Base-by-base conservation (phyloP, 2,329 filamentous ascomycete species). In the Fusarium drepaniforme region DNA sequence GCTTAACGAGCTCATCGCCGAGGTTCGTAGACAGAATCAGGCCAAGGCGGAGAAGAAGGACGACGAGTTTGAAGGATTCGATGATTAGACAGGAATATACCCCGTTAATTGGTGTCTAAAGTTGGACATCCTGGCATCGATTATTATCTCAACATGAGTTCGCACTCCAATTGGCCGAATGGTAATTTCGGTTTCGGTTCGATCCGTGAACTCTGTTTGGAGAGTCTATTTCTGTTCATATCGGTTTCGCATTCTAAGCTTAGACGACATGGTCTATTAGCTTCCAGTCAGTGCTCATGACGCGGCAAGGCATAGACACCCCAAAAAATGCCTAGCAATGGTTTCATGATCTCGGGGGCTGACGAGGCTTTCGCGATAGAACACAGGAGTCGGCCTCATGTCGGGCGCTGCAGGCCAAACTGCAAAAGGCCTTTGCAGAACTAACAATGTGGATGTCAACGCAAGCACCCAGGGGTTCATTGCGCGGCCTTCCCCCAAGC, bases 21-120 rank as follows among this genome's bases (percentile, higher is more conserved):
- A 92, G 79, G 88, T 96, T n/a, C 87, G 91, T 77, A 85, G 81
- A 79, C 85, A 88, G 82, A 93, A 92, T 74, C 77, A 82, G 64
- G 84, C 82, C 66, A 88, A 87, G 76, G 76, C 67, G 28, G 70
- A 82, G 5, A 81, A 83, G 49, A 80, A 83, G 63, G 86, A 85
- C 6, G 87, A 88, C 28, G 88, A 90, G 71, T 93, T 93, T 81
- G 80, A 88, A 66, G 91, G 91, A 1, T 93, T 92, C 78, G 89
- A 87, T 71, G 85, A 88, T 76, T 87, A 80, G 75, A 74, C 60
- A 67, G 53, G 66, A 73, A 80, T 78, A 80, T 80, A 80, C 79
- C 78, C 76, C 68, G 42, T 64, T 67, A 49, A 65, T 74, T 66
- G 58, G 28, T 9, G 58, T 44, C 46, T 33, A 23, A 28, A 23